Evolutionary conservation across 169 alveolate species (phyloP).

Genomic region (Plasmodium vinckei): DNA sequence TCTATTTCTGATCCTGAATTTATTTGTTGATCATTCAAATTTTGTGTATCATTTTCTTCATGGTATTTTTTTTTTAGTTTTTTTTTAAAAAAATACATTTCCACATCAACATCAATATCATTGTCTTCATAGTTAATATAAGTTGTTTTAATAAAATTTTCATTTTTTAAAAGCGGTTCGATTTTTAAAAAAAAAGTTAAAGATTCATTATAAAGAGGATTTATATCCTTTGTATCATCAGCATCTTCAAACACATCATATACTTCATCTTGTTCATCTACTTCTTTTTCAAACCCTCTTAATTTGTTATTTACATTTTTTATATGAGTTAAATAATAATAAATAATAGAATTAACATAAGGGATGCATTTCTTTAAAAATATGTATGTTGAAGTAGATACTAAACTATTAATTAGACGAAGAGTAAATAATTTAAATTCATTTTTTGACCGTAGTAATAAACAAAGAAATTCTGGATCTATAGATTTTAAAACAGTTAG

Average conservation of each 20-base stretch:
- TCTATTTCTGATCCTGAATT: background rate
- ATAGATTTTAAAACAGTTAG: conserved; percentile 35
- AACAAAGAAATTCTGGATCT: conserved; percentile 26
- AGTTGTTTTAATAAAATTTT: conserved; percentile 13
- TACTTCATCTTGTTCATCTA: background rate
- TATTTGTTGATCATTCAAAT: background rate
- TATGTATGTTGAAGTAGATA: conserved; percentile 14
- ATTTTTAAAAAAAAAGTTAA: conserved; percentile 34
- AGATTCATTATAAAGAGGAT: conserved; percentile 36
- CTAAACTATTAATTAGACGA: conserved; percentile 59
- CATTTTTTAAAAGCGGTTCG: conserved; percentile 28
- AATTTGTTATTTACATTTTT: conserved; percentile 11
- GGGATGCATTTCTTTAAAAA: conserved; percentile 46
- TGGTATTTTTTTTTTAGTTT: conserved; percentile 38
- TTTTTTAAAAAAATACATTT: conserved; percentile 69
- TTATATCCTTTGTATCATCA: conserved; percentile 5
- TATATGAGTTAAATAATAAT: conserved; percentile 17
- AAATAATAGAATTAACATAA: conserved; percentile 45
- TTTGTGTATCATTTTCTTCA: background rate
- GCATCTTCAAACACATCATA: background rate
- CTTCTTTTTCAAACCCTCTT: background rate
- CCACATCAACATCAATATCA: conserved; percentile 64
- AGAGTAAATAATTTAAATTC: conserved; percentile 46
- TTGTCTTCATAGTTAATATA: conserved; percentile 17
- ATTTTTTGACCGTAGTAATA: conserved; percentile 66